Percentiles rank a stretch among this genome's conserved stretches.
Conservation (phyloP, 208 protist species). For the Phytomonas francai region DNA sequence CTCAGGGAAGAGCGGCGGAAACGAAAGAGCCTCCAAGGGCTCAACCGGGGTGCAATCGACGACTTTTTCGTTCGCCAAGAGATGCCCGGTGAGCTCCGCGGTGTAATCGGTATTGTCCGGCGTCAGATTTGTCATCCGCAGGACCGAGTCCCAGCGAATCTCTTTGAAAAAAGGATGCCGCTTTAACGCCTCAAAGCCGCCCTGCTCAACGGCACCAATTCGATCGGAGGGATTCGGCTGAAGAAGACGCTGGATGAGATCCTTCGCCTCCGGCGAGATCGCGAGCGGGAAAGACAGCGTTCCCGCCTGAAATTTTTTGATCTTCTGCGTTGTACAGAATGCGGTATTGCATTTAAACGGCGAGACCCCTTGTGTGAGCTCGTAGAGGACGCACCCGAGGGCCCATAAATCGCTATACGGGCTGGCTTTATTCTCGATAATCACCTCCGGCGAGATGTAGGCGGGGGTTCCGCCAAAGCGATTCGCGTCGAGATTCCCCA, state of each 20-base stretch:
- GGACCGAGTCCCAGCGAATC: slow-evolving; percentile 54
- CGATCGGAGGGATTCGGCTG: slow-evolving; percentile 48
- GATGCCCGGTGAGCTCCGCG: slow-evolving; percentile 25
- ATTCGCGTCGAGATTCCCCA: slow-evolving; percentile 54
- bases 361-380: slow-evolving; percentile 38
- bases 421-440: slow-evolving; percentile 64
- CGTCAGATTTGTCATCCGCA: slow-evolving; percentile 38
- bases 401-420: slow-evolving; percentile 96
- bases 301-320: slow-evolving; percentile 30
- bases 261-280: slow-evolving; percentile 44
- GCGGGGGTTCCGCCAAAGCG: slow-evolving; percentile 61
- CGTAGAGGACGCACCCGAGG: slow-evolving; percentile 96
- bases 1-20: no score
- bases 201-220: slow-evolving; percentile 50
- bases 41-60: slow-evolving; percentile 43
- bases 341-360: slow-evolving; percentile 47
- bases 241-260: slow-evolving; percentile 79
- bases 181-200: slow-evolving; percentile 78
- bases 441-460: slow-evolving; percentile 86
- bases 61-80: slow-evolving; percentile 34
- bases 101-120: slow-evolving; percentile 33
- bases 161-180: slow-evolving; percentile 76
- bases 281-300: not conserved
- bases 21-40: not conserved
- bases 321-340: slow-evolving; percentile 52